Evolutionary conservation across 1,284 basidiomycete genomes (phyloP).

Genomic region (Trichosporon sp.): DNA sequence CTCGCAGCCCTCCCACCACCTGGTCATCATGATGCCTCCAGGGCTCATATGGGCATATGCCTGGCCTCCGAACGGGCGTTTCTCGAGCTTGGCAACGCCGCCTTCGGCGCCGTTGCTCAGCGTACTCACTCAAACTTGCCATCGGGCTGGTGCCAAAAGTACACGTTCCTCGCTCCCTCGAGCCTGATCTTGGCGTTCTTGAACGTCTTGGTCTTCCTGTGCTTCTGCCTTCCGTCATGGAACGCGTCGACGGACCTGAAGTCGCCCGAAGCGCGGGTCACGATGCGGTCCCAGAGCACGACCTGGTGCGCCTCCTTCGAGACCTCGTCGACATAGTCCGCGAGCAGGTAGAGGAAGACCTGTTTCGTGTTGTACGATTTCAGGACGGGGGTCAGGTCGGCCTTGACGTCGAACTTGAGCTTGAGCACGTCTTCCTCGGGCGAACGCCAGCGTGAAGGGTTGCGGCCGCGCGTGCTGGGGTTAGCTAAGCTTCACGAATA

Average conservation of each 20-base stretch:
- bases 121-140: conserved; percentile 54
- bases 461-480: conserved; percentile 44
- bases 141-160: conserved; percentile 50
- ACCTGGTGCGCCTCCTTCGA: conserved; percentile 47
- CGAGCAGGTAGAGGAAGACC: conserved; percentile 56
- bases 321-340: conserved; percentile 45
- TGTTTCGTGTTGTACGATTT: conserved; percentile 58
- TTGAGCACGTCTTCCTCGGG: conserved; percentile 53
- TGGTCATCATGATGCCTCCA: too few species aligned
- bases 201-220: conserved; percentile 22
- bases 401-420: conserved; percentile 53
- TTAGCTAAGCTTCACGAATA: conserved; percentile 10
- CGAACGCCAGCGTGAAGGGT: conserved; percentile 43
- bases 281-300: conserved; percentile 57
- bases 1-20: too few species aligned
- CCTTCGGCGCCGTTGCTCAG: too few species aligned
- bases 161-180: conserved; percentile 51
- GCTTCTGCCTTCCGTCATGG: conserved; percentile 29
- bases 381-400: conserved; percentile 55
- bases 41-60: too few species aligned
- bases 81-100: too few species aligned
- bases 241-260: conserved; percentile 46
- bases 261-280: conserved; percentile 46
- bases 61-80: too few species aligned
- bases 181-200: conserved; percentile 41